Evolutionary conservation across 2,329 filamentous ascomycete species (phyloP), one percentile per base, ranked within the genome.

Genomic region (Ophiostoma ulmi): DNA sequence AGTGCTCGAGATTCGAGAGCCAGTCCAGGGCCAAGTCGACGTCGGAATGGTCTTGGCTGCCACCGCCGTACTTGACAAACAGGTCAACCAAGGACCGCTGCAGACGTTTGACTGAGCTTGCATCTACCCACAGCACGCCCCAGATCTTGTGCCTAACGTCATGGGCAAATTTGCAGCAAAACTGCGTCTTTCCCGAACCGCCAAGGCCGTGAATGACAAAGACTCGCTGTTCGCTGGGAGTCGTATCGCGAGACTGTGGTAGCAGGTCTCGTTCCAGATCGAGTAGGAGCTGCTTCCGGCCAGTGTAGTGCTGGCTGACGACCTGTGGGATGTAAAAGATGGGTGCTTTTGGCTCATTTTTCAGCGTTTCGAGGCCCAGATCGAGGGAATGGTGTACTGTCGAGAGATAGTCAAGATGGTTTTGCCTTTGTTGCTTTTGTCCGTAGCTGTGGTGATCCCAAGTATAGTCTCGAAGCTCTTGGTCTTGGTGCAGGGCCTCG

Each of bases 111-210:
- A 44, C 38, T n/a, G 68, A 35, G 55, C 68, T 64, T 11, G 68
- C 68, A 41, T 69, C 52, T 5, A 69, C 52, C 68, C 52, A 69
- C 5, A 63, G 39, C n/a, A 69, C 68, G 13, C 68, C 68, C 68
- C 68, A 69, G 55, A 69, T n/a, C 48, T 58, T 61, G 55, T 63
- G 20, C 1, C 36, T 35, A 22, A 63, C 44, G 68, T 69, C 68
- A 7, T 69, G 11, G 52, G 95, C 68, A 44, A 69, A 69, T 22
- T 69, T 69, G 55, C 68, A 69, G 36, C 55, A 69, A 22, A 69
- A 69, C 38, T 69, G 68, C 10, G 68, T 63, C 13, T 69, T 69
- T 6, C 68, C 68, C 4, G 68, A 69, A 5, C 55, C 68, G 26
- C 68, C 68, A 35, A 69, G 68, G 55, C 68, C 68, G n/a, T 69